Base-by-base conservation (phyloP, 306 rosid species). In the Sindora glabra region DNA sequence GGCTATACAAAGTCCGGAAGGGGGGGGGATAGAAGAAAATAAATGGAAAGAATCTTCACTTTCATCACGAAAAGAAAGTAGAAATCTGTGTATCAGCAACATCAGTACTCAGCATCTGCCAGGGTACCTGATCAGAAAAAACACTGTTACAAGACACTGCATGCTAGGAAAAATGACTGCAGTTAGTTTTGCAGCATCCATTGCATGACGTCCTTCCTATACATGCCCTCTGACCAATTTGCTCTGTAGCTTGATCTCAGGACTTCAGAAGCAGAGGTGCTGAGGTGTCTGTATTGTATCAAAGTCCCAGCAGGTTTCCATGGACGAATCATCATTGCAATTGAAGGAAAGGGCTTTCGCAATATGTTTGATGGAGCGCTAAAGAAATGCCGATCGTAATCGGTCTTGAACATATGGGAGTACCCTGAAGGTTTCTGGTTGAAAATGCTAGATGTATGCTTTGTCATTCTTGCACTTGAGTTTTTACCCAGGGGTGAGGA, bases 121-220 rank as follows among this genome's bases (percentile, higher is more conserved):
- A 30, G 5, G 8, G 3, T 33, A 33, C 39, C n/a, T 2, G 9
- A 26, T 9, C 15, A n/a, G 23, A 16, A 3, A 12, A 6, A 34
- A 56, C 10, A 12, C 45, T 21, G 5, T n/a, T n/a, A n/a, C n/a
- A n/a, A 2, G 19, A 23, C 23, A 27, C 15, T n/a, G n/a, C n/a
- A n/a, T 36, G 9, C 21, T 10, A 23, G n/a, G 6, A n/a, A 25
- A 22, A 6, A 15, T 5, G 10, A 30, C 0, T 32, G 26, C 46
- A 24, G 14, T 55, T 59, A 70, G 53, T 65, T 73, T 46, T 38
- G 80, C 59, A 66, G 46, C 83, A 81, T 70, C 83, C 87, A 81
- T 50, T 67, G 80, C 81, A 56, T 59, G 46, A 81, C 71, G 65
- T 81, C 87, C 19, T 48, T 66, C 51, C 87, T 42, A 3, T 74